Conservation (phyloP, 345 rosid genomes). For the Rubroshorea leprosula region DNA sequence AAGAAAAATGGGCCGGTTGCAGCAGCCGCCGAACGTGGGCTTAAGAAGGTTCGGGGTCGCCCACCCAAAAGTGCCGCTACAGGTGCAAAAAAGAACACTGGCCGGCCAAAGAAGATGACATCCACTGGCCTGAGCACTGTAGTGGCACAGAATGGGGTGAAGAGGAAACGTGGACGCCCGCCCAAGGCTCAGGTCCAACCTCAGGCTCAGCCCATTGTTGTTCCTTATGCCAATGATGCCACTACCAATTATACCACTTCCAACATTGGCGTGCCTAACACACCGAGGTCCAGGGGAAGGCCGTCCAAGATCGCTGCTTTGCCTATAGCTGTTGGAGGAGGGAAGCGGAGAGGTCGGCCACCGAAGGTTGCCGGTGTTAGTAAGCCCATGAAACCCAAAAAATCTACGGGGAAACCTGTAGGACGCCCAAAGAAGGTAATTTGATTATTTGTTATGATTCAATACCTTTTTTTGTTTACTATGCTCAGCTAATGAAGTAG, state of each 20-base stretch:
- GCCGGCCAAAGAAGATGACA: slow-evolving; percentile 37
- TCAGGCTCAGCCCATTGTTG: slow-evolving; percentile 16
- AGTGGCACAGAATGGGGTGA: slow-evolving; percentile 19
- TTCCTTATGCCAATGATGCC: slow-evolving; percentile 19
- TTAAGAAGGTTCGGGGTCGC: slow-evolving; percentile 35
- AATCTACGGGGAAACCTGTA: slow-evolving; percentile 36
- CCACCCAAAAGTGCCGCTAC: slow-evolving; percentile 24
- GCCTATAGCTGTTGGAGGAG: slow-evolving; percentile 11
- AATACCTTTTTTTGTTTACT: neutral
- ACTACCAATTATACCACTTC: neutral
- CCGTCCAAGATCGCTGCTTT: slow-evolving; percentile 22
- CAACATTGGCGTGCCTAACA: neutral
- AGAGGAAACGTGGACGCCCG: slow-evolving; percentile 29
- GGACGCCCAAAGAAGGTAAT: slow-evolving; percentile 75
- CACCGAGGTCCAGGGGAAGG: slow-evolving; percentile 45
- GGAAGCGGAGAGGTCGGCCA: slow-evolving; percentile 48
- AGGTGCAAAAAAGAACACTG: slow-evolving; percentile 26
- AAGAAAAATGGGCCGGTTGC: slow-evolving; percentile 26
- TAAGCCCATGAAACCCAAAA: slow-evolving; percentile 24
- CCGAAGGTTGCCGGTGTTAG: slow-evolving; percentile 31
- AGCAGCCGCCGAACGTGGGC: neutral
- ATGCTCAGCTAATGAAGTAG: neutral
- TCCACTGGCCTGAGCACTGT: slow-evolving; percentile 6
- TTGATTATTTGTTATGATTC: neutral
- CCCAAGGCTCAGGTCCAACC: slow-evolving; percentile 19